Conservation (phyloP, 805 yeast genomes). For the Kodamaea jinghongensis region DNA sequence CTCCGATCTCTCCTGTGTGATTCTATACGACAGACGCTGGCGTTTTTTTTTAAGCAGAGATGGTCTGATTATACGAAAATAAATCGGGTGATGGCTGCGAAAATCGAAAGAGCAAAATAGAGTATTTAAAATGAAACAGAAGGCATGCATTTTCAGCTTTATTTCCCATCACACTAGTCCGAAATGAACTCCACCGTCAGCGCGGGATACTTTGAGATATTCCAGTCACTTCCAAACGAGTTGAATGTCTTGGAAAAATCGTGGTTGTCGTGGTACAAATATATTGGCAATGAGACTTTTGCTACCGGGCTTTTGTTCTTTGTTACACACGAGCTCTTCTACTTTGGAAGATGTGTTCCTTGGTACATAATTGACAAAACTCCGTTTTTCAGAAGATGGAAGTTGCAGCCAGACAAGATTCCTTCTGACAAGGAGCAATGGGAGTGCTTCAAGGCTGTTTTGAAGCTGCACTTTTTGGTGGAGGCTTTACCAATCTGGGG, state of each 20-base stretch:
- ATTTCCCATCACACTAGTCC: too few relatives aligned
- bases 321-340: conserved; percentile 53
- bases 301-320: conserved; percentile 60
- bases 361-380: conserved; percentile 55
- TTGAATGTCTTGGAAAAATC: conserved; percentile 43
- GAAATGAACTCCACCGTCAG: conserved; percentile 21
- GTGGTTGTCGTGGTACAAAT: conserved; percentile 58
- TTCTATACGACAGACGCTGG: not conserved
- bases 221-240: conserved; percentile 16
- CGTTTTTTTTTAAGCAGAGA: not conserved
- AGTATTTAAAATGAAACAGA: not conserved
- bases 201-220: conserved; percentile 20
- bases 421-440: conserved; percentile 58
- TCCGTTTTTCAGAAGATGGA: conserved; percentile 51
- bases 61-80: not conserved
- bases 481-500: conserved; percentile 64
- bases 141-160: not conserved
- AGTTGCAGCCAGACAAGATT: conserved; percentile 51
- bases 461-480: conserved; percentile 54
- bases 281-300: conserved; percentile 51
- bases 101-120: not conserved
- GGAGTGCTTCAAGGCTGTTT: conserved; percentile 59
- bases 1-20: too few relatives aligned
- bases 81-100: conserved; percentile 1
- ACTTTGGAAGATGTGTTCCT: conserved; percentile 58